These are phyloP conservation scores for Coniferiporia weirii DNA, from an alignment of 1,284 basidiomycete genomes.

Conservation along the genomic window DNA sequence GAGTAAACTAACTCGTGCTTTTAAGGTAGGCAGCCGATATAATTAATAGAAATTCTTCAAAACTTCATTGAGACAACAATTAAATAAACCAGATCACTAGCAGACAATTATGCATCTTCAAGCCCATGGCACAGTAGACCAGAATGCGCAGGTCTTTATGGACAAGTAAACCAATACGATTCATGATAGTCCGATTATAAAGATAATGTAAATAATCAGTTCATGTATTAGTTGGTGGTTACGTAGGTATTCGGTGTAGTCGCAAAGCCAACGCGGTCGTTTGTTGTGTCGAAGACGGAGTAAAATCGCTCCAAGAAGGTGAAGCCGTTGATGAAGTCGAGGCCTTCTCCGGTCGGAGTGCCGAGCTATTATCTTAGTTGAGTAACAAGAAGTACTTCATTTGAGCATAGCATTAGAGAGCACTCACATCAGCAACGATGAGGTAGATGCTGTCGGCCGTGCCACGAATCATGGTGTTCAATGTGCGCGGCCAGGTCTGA, in stretches of 20 bases:
- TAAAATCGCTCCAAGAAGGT: conserved; percentile 20
- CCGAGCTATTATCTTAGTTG: conserved; percentile 1
- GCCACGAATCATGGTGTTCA: conserved; percentile 19
- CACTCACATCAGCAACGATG: conserved; percentile 14
- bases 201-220: too few species aligned
- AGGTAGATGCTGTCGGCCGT: conserved; percentile 15
- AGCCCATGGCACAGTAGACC: too few species aligned
- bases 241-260: conserved; percentile 18
- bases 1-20: too few species aligned
- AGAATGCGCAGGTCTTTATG: too few species aligned
- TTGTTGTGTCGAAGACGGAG: conserved; percentile 19
- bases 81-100: too few species aligned
- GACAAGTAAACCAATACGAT: too few species aligned
- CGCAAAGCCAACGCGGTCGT: conserved; percentile 20
- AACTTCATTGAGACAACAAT: too few species aligned
- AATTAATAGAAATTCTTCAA: too few species aligned
- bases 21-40: too few species aligned
- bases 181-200: too few species aligned
- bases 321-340: conserved; percentile 20
- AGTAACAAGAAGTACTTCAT: neutral
- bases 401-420: neutral
- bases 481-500: conserved; percentile 17
- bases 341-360: neutral
- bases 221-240: neutral
- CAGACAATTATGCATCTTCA: too few species aligned